Evolutionary conservation across 768 basidiomycete species (phyloP), one percentile per base, ranked within the genome.

Genomic region (Mycena capillaripes): DNA sequence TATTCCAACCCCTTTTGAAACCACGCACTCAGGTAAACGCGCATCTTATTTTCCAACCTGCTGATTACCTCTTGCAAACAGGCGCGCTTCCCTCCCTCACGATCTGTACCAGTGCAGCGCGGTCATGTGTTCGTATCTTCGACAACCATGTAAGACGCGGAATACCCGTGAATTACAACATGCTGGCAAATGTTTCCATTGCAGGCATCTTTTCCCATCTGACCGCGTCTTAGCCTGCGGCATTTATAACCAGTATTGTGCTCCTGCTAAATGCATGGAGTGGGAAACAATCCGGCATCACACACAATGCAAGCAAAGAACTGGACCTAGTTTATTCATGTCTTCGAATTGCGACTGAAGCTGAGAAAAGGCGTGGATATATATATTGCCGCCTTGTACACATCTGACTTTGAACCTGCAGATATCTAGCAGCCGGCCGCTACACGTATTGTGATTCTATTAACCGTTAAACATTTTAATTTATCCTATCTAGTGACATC

Each of bases 101-200:
- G 0, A 93, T 94, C 58, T 93, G 92, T 78, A 89, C 89, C 38
- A 94, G 92, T 62, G 88, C 93, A 0, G 91, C 93, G 2, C 84
- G 93, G 14, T 90, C 90, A 0, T 89, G 86, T 58, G 85, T 85
- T 25, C 90, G 91, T 50, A 84, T 94, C 32, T 77, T 91, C 53
- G 90, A 93, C 63, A 82, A 84, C 11, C 79, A 34, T 2, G 16
- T 23, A 9, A 77, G 57, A 71, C 75, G 62, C 46, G 32, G 29
- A 38, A 69, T 50, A 40, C 40, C 25, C 61, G 29, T 55, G 17
- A 59, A n/a, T 42, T 58, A 36, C 23, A 71, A 40, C 68, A 69
- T 50, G 12, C 60, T 76, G 73, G 79, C 76, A 55, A 58, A 72
- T 65, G 19, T 55, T 56, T 25, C 4, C 21, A 17, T 3, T 7